Evolutionary conservation across 2,329 filamentous ascomycete genomes (phyloP).

Genomic region (Aureobasidium sp.): DNA sequence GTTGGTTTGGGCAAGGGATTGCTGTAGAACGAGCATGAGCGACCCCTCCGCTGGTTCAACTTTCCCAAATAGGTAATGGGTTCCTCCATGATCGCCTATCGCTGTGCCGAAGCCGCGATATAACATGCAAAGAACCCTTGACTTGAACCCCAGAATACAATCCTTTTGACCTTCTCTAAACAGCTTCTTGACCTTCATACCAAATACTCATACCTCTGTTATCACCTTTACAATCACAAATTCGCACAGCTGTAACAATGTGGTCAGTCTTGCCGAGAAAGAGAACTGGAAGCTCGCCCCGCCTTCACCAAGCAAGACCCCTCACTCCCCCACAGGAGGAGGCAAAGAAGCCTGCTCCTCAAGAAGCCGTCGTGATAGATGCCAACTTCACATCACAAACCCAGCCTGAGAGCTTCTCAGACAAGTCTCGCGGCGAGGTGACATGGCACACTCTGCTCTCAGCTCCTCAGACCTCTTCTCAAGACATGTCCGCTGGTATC

Average conservation of each 20-base stretch:
- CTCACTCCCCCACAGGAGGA: not conserved
- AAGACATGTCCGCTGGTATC: slow-evolving; percentile 29
- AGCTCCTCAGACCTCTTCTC: slow-evolving; percentile 19
- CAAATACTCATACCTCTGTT: not conserved
- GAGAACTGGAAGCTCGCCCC: not conserved
- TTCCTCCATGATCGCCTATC: not conserved
- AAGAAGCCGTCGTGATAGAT: not conserved
- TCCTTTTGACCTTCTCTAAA: not conserved
- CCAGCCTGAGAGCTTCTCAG: not conserved
- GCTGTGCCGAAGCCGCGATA: not conserved
- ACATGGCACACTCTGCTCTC: slow-evolving; percentile 36
- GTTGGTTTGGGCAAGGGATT: not conserved
- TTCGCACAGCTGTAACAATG: not conserved
- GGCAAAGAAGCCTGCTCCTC: not conserved
- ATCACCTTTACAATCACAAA: not conserved
- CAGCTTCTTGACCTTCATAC: not conserved
- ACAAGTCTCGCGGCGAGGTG: slow-evolving; percentile 15
- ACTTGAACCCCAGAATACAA: not conserved
- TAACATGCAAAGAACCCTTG: not conserved
- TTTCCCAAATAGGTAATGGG: not conserved
- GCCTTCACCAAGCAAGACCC: not conserved
- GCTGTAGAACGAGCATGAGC: not conserved
- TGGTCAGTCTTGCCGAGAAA: slow-evolving; percentile 3
- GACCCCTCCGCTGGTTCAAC: not conserved
- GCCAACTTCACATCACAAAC: not conserved